Base-by-base conservation (phyloP, 352 stramenopile genomes). In the Phytophthora hibernalis region DNA sequence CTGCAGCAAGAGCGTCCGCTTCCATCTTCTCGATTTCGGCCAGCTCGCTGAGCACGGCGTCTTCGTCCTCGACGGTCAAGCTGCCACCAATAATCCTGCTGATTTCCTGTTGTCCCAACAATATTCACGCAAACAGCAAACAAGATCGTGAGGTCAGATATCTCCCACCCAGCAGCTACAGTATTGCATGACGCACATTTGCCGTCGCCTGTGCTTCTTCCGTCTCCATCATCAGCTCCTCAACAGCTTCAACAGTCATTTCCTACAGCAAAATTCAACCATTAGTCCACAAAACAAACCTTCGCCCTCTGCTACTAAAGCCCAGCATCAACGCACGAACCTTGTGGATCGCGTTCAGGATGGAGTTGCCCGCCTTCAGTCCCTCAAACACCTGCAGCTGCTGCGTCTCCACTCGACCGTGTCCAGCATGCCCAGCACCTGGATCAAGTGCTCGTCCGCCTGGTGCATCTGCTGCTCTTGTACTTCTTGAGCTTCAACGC, bases 401-500 rank as follows among this genome's bases (percentile, higher is more conserved):
- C 72, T 96, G 87, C 2, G 76, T 90, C 63, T 95, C 88, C 89
- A 96, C 70, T 96, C 85, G 49, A 97, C 87, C 20, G 88, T 94
- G 70, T 96, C 84, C 56, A 97, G 62, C 81, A 97, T 90, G 43
- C 89, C 65, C 22, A 96, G 74, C 48, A 97, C 87, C 42, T 95
- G 90, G 30, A 97, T 79, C 62, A 97, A 66, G 58, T 97, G 89
- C 37, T 87, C 82, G 61, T 96, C 87, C 10, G 89, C 87, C 55
- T 96, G 83, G 21, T 87, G 77, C 69, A 97, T 95, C 70, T 97
- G 89, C 59, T 90, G 83, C 64, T 96, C 85, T 96, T 96, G 67
- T 93, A 96, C 73, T 96, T 97, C 54, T 93, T 96, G 28, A 96
- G 74, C 63, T 96, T 92, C 31, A 97, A 74, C 70, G 85, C 89